Evolutionary conservation across 2,329 filamentous ascomycete genomes (phyloP).

Genomic region (Diaporthe caulivora): DNA sequence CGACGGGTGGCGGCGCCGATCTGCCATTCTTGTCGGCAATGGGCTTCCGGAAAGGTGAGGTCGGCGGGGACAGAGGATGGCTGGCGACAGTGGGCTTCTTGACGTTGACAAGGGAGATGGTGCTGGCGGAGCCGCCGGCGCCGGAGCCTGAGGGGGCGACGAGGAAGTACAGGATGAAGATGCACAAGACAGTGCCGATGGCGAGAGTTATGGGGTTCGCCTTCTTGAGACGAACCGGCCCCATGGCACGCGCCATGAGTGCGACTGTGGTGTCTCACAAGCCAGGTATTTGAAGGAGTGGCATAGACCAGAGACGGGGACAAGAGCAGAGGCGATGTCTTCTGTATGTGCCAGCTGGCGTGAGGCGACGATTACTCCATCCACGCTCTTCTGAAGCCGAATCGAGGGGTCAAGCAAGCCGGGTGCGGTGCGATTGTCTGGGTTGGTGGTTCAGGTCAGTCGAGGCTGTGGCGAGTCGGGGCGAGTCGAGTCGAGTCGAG

Average conservation of each 20-base stretch:
- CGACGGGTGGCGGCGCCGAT: constrained; percentile 81
- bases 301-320: constrained; percentile 23
- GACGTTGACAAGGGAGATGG: constrained; percentile 58
- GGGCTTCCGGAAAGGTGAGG: constrained; percentile 78
- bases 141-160: constrained; percentile 64
- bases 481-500: not conserved
- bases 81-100: constrained; percentile 67
- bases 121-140: constrained; percentile 56
- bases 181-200: constrained; percentile 77
- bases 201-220: constrained; percentile 82
- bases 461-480: not conserved
- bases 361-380: constrained; percentile 35
- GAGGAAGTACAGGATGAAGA: constrained; percentile 78
- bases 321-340: constrained; percentile 30
- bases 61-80: constrained; percentile 79
- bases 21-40: constrained; percentile 66
- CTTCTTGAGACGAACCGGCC: constrained; percentile 80
- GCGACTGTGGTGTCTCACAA: constrained; percentile 39
- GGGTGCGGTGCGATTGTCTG: not conserved
- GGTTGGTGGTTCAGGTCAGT: not conserved
- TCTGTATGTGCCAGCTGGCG: constrained; percentile 36
- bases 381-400: constrained; percentile 27
- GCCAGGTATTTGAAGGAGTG: constrained; percentile 5
- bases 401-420: not conserved
- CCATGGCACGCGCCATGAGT: constrained; percentile 69